Evolutionary conservation across 2,329 filamentous ascomycete species (phyloP).

Genomic region (Fusarium pseudonygamai): DNA sequence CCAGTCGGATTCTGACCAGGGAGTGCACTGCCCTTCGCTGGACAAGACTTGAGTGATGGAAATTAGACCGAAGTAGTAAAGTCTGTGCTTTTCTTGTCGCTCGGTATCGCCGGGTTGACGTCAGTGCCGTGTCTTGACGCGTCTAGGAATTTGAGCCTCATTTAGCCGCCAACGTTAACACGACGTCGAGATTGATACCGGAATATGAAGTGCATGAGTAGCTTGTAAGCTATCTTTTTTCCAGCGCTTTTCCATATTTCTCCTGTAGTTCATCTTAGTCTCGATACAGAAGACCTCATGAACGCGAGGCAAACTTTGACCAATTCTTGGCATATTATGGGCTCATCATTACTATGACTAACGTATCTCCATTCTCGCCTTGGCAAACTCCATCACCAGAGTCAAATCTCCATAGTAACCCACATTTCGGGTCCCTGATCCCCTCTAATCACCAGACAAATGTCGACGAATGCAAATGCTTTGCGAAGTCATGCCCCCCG

Average conservation of each 20-base stretch:
- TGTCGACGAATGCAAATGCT: background rate
- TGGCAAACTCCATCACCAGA: constrained; percentile 20
- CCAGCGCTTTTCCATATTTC: too few species aligned
- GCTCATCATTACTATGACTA: constrained; percentile 29
- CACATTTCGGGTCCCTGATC: constrained; percentile 23
- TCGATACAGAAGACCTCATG: background rate
- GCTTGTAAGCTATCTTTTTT: too few species aligned
- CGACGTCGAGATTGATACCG: background rate
- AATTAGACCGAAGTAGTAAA: constrained; percentile 17
- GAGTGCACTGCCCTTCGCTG: background rate
- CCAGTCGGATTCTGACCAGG: constrained; percentile 22
- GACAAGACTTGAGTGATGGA: background rate
- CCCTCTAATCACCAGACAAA: constrained; percentile 22
- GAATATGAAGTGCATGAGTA: too few species aligned
- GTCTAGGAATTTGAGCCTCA: constrained; percentile 20
- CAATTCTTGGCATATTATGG: constrained; percentile 14
- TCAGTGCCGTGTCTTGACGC: constrained; percentile 8
- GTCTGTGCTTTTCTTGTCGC: constrained; percentile 16
- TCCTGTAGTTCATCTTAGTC: too few species aligned
- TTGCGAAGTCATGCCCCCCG: background rate
- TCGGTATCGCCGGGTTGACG: constrained; percentile 30
- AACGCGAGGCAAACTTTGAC: background rate
- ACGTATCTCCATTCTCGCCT: constrained; percentile 14
- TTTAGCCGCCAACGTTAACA: constrained; percentile 16
- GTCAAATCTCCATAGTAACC: constrained; percentile 18